Conservation (phyloP, 2,329 filamentous ascomycete genomes). For the Mycosphaerelloides madeirae region DNA sequence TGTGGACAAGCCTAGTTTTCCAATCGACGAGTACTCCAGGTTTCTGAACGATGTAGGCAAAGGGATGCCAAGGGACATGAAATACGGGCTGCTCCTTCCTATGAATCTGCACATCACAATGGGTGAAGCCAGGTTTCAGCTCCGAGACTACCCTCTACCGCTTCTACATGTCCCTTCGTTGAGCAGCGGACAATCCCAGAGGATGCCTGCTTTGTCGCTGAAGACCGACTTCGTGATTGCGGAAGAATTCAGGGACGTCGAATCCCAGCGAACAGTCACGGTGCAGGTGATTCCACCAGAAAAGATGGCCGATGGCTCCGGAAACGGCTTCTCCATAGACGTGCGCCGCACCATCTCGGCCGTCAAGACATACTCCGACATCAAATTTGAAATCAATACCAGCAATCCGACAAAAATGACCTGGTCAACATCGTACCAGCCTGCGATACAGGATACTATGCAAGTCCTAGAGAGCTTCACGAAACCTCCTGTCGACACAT, state of each 20-base stretch:
- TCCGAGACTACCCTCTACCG: constrained; percentile 91
- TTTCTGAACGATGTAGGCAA: constrained; percentile 92
- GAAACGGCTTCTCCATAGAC: constrained; percentile 72
- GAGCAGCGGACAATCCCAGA: constrained; percentile 70
- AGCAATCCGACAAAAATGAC: constrained; percentile 87
- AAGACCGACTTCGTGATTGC: constrained; percentile 91
- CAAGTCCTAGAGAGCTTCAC: constrained; percentile 97
- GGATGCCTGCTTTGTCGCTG: constrained; percentile 75
- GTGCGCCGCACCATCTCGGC: constrained; percentile 88
- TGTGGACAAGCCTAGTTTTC: constrained; percentile 90
- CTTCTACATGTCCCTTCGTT: constrained; percentile 84
- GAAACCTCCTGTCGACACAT: constrained; percentile 88
- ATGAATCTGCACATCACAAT: constrained; percentile 86
- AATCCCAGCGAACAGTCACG: constrained; percentile 73
- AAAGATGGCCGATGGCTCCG: constrained; percentile 51
- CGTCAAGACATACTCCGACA: constrained; percentile 94
- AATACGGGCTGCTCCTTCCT: constrained; percentile 83
- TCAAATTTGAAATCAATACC: constrained; percentile 88
- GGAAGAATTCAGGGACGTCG: constrained; percentile 78
- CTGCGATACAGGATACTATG: constrained; percentile 99
- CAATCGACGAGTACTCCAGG: constrained; percentile 70
- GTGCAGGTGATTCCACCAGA: constrained; percentile 78
- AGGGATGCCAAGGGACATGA: constrained; percentile 86
- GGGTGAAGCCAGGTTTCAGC: constrained; percentile 78
- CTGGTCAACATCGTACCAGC: constrained; percentile 96